Conservation (phyloP, 2,329 filamentous ascomycete genomes). For the Chalaropsis thielavioides region DNA sequence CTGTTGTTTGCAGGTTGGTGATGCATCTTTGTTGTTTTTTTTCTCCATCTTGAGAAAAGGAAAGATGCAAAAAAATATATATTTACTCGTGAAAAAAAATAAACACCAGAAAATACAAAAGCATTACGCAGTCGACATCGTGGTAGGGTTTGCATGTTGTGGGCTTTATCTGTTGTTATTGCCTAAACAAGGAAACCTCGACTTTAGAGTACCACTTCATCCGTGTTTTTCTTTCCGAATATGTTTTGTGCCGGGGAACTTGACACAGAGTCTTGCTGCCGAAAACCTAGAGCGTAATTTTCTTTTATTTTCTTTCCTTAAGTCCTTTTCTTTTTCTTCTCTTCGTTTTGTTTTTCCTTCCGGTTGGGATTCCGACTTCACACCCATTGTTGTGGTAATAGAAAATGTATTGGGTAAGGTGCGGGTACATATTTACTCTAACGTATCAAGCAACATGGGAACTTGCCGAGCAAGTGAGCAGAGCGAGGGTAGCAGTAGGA, state of each 20-base stretch:
- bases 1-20: neutral
- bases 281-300: too few relatives aligned
- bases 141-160: neutral
- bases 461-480: neutral
- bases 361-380: constrained; percentile 1
- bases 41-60: neutral
- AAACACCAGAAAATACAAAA: neutral
- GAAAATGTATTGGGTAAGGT: constrained; percentile 1
- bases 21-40: neutral
- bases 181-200: neutral
- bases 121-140: neutral
- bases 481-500: neutral
- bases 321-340: neutral
- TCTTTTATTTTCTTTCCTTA: too few relatives aligned
- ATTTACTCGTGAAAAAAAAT: neutral
- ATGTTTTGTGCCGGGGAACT: neutral
- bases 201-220: neutral
- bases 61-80: neutral
- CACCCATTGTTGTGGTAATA: neutral
- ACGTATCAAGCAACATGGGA: neutral
- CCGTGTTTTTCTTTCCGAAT: neutral
- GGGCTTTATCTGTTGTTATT: neutral
- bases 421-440: neutral
- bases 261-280: neutral
- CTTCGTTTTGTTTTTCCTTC: neutral